Percentiles rank a stretch among this genome's conserved stretches.
Evolutionary conservation across 2,329 filamentous ascomycete species (phyloP).

Genomic region (Penicillium sp.): DNA sequence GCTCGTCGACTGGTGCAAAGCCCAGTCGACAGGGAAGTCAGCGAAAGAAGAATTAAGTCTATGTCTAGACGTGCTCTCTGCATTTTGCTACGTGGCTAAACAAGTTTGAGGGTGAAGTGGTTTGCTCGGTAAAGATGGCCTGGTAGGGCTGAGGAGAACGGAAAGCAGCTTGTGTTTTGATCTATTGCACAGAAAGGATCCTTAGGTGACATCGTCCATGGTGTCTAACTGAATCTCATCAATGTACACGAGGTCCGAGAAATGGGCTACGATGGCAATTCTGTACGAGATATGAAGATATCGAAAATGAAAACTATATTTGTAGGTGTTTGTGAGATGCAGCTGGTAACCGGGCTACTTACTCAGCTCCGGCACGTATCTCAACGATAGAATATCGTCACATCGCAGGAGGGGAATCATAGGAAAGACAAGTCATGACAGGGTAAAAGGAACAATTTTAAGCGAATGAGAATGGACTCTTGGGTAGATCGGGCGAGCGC

Average conservation of each 20-base stretch:
- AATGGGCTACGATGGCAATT: conserved; percentile 11
- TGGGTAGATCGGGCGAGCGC: conserved; percentile 76
- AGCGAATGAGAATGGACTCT: conserved; percentile 68
- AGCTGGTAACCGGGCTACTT: no score
- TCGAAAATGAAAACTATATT: conserved; percentile 1
- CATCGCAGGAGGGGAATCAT: conserved; percentile 26
- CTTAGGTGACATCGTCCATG: no score
- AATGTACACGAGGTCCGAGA: conserved; percentile 16
- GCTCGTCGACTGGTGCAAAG: conserved; percentile 11
- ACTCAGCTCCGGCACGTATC: conserved; percentile 5
- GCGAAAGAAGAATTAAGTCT: conserved; percentile 23
- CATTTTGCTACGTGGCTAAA: no score
- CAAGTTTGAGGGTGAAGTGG: conserved; percentile 1
- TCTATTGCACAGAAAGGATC: no score
- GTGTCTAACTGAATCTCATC: conserved; percentile 2
- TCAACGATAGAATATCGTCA: conserved; percentile 10
- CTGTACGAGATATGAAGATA: conserved; percentile 12
- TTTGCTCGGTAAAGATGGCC: no score
- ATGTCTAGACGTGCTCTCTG: no score
- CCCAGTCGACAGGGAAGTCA: conserved; percentile 15
- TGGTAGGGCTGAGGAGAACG: no score
- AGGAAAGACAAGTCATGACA: conserved; percentile 1
- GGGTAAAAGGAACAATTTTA: conserved; percentile 2
- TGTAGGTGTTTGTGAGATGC: background rate
- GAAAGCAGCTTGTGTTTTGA: no score